Evolutionary conservation across 2,329 filamentous ascomycete species (phyloP).

Genomic region (Hypoxylon rubiginosum): DNA sequence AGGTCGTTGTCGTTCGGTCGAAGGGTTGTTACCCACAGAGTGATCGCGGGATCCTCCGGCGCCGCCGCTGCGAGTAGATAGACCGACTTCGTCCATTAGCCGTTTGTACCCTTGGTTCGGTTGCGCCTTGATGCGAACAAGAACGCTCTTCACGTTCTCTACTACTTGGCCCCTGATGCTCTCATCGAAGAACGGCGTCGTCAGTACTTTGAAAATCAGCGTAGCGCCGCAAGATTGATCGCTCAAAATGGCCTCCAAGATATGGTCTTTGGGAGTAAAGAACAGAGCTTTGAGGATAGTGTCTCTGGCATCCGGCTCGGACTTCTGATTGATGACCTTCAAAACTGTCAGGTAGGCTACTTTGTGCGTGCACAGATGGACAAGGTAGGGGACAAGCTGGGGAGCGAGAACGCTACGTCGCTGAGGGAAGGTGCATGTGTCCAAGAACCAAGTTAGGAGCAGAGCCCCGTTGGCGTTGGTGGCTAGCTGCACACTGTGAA

Average conservation of each 20-base stretch:
- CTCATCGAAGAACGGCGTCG: conserved; percentile 97
- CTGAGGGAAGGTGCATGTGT: conserved; percentile 95
- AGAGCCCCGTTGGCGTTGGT: conserved; percentile 96
- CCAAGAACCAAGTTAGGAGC: conserved; percentile 95
- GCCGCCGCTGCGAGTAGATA: conserved; percentile 73
- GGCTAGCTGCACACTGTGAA: conserved; percentile 95
- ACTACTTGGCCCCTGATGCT: conserved; percentile 87
- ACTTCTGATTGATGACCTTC: conserved; percentile 98
- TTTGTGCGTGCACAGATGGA: conserved; percentile 98
- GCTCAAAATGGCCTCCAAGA: conserved; percentile 88
- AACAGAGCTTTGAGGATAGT: conserved; percentile 91
- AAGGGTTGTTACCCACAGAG: conserved; percentile 59
- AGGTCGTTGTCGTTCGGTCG: conserved; percentile 68
- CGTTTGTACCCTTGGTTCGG: conserved; percentile 97
- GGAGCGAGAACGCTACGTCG: conserved; percentile 93
- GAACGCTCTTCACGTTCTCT: conserved; percentile 90
- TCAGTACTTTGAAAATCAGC: conserved; percentile 97
- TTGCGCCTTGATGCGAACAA: conserved; percentile 91
- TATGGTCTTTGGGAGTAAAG: conserved; percentile 88
- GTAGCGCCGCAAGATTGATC: conserved; percentile 95
- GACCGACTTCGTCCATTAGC: conserved; percentile 96
- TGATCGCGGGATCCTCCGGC: conserved; percentile 62
- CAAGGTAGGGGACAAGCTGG: conserved; percentile 89
- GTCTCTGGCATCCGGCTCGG: conserved; percentile 92
- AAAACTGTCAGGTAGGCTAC: conserved; percentile 96